These are phyloP conservation scores for Suhomyces tanzawaensis DNA, from an alignment of 805 yeast genomes.

Conservation along the genomic window DNA sequence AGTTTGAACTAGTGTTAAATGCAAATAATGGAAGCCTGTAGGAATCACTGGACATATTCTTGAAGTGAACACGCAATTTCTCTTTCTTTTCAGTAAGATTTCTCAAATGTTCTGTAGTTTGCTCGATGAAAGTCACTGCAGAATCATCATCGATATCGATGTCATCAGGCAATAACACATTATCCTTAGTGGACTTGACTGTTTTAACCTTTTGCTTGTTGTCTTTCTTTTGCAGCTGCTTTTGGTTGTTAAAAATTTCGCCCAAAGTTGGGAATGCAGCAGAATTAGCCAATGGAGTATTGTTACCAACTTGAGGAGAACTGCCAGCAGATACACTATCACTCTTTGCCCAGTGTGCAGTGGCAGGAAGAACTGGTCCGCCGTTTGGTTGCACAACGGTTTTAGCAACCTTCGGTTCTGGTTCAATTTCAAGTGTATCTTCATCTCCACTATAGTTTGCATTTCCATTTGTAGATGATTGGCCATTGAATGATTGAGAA, in stretches of 20 bases:
- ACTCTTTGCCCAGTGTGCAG: constrained; percentile 61
- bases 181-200: constrained; percentile 28
- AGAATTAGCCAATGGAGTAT: constrained; percentile 41
- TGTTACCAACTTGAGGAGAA: constrained; percentile 37
- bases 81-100: constrained; percentile 35
- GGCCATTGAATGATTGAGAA: constrained; percentile 1
- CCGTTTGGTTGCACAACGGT: constrained; percentile 11
- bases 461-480: neutral
- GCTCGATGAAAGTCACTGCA: constrained; percentile 48
- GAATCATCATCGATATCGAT: constrained; percentile 46
- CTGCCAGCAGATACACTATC: constrained; percentile 25
- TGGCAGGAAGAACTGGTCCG: constrained; percentile 59
- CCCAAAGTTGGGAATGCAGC: constrained; percentile 63
- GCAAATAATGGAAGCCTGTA: constrained; percentile 48
- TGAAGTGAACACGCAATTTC: constrained; percentile 39
- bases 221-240: constrained; percentile 28
- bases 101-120: constrained; percentile 42
- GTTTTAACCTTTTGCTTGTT: constrained; percentile 29
- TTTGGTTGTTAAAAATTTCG: constrained; percentile 40
- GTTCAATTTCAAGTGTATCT: constrained; percentile 8
- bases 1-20: constrained; percentile 32
- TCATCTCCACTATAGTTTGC: constrained; percentile 11
- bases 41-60: constrained; percentile 22
- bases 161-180: constrained; percentile 44
- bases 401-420: constrained; percentile 1